Conservation (phyloP, 495 filamentous ascomycete species). For the Podospora comata region DNA sequence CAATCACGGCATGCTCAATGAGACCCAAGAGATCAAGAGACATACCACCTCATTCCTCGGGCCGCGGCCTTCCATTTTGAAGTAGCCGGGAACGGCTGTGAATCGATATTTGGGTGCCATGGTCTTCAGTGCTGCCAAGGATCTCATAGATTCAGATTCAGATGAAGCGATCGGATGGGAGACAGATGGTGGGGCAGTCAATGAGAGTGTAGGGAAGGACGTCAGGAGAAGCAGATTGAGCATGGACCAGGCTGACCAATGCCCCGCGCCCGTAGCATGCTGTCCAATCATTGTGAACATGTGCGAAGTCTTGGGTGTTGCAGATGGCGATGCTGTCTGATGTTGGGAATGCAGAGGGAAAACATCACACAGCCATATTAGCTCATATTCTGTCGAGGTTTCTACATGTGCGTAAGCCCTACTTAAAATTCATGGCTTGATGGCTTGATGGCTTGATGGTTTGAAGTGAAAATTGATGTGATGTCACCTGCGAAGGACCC, state of each 20-base stretch:
- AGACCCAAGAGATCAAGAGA: not conserved
- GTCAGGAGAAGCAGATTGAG: not conserved
- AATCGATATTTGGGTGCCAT: not conserved
- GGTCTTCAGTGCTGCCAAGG: not conserved
- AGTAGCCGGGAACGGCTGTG: constrained; percentile 6
- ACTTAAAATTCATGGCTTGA: not conserved
- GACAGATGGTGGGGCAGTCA: not conserved
- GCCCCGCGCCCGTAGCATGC: not conserved
- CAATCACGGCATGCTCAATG: not conserved
- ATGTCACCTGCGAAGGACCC: not conserved
- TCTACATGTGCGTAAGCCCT: not conserved
- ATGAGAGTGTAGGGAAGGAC: not conserved
- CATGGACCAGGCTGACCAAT: not conserved
- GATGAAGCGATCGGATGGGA: not conserved
- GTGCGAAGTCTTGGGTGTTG: not conserved
- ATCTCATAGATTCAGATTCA: not conserved
- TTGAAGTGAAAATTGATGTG: not conserved
- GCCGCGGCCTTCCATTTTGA: not conserved
- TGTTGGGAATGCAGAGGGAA: too few relatives aligned
- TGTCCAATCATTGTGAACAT: not conserved
- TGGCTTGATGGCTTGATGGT: not conserved
- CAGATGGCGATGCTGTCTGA: too few relatives aligned
- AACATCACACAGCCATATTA: too few relatives aligned
- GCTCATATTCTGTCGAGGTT: too few relatives aligned
- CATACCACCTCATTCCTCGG: not conserved